A percentile compares a stretch with the other conserved stretches of the same genome.
phyloP scores from a whole-genome alignment of 495 filamentous ascomycete species.

The Penicillium bialowiezense region DNA sequence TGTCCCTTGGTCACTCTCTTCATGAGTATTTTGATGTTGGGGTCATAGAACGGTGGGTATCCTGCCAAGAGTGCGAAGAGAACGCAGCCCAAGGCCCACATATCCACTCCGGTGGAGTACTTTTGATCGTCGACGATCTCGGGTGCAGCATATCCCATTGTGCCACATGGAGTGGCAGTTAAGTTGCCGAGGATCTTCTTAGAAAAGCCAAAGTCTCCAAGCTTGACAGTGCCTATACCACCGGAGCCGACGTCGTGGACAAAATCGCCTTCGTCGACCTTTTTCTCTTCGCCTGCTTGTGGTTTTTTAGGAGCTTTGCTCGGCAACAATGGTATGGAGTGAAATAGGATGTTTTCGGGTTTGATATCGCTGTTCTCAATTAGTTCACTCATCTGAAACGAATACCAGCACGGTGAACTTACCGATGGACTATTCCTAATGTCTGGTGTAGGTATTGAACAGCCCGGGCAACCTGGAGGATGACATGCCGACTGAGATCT shows the following conservation, averaged over 20 bases:
- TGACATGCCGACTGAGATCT: slow-evolving; percentile 81
- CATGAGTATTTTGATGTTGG: slow-evolving; percentile 83
- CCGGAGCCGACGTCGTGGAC: slow-evolving; percentile 70
- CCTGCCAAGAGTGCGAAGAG: slow-evolving; percentile 87
- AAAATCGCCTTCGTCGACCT: slow-evolving; percentile 87
- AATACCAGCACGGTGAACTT: slow-evolving; percentile 25
- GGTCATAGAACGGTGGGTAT: slow-evolving; percentile 92
- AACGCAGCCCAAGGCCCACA: slow-evolving; percentile 93
- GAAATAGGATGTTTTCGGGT: slow-evolving; percentile 85
- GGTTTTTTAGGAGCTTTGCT: slow-evolving; percentile 68
- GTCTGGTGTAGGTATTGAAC: slow-evolving; percentile 82
- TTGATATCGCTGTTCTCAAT: slow-evolving; percentile 72
- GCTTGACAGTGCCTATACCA: slow-evolving; percentile 85
- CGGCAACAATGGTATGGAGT: slow-evolving; percentile 70
- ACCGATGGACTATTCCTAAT: slow-evolving; percentile 86
- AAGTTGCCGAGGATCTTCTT: slow-evolving; percentile 89
- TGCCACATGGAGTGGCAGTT: slow-evolving; percentile 94
- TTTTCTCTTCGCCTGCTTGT: slow-evolving; percentile 78
- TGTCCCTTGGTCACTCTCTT: slow-evolving; percentile 87
- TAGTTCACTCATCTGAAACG: background rate
- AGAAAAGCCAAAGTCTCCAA: slow-evolving; percentile 88
- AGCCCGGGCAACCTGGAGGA: slow-evolving; percentile 79
- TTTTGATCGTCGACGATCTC: slow-evolving; percentile 92
- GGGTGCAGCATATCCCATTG: slow-evolving; percentile 87
- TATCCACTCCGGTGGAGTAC: slow-evolving; percentile 91